Conservation (phyloP, 305 asterid genomes). For the Vinca major region DNA sequence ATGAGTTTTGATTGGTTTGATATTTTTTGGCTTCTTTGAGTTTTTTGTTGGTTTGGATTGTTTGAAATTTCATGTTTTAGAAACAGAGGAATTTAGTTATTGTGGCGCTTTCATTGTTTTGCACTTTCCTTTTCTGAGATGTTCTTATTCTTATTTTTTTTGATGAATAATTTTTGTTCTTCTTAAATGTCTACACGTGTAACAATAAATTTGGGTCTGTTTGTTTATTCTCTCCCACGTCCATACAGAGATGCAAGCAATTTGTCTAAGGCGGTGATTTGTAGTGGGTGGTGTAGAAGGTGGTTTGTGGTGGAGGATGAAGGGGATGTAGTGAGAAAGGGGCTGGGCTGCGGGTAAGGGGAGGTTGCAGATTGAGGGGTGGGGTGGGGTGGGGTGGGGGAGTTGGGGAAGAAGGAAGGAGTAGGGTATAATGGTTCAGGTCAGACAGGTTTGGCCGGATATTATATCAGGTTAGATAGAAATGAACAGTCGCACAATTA, state of each 20-base stretch:
- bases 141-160: neutral
- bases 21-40: neutral
- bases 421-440: too few relatives aligned
- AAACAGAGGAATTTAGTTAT: neutral
- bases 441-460: too few relatives aligned
- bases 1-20: constrained; percentile 5
- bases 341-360: too few relatives aligned
- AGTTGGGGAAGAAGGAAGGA: too few relatives aligned
- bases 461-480: too few relatives aligned
- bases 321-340: too few relatives aligned
- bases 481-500: too few relatives aligned
- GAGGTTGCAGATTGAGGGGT: too few relatives aligned
- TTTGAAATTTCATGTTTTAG: neutral
- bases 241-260: neutral
- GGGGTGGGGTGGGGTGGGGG: too few relatives aligned
- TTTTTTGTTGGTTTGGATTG: constrained; percentile 8
- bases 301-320: too few relatives aligned
- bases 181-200: constrained; percentile 5
- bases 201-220: neutral
- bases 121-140: constrained; percentile 11
- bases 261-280: neutral
- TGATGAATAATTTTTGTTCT: neutral
- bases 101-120: constrained; percentile 8
- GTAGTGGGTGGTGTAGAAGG: too few relatives aligned
- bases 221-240: neutral